Base-by-base conservation (phyloP, 352 stramenopile species). In the Globisporangium takayamanum region DNA sequence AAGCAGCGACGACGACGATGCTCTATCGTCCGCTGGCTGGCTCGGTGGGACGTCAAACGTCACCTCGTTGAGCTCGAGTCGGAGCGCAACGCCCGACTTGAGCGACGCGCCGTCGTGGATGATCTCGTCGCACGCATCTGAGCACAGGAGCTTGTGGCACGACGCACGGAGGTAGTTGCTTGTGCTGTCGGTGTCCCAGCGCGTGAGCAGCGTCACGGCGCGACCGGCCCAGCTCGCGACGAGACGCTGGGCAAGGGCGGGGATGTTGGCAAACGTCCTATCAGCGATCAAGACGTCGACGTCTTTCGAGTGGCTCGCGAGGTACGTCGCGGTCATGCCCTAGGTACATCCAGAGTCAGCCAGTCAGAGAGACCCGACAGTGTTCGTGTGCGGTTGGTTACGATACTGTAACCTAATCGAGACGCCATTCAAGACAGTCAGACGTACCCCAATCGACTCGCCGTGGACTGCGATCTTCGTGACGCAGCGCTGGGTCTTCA, bases 91-190 rank as follows among this genome's bases (percentile, higher is more conserved):
- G 2, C 86, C 86, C 11, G 82, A 80, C 46, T 95, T 95, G 14
- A 95, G 69, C 8, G 86, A 95, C 10, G 84, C 86, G 25, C 71
- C 76, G 53, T 95, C 86, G 2, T 79, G 61, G 41, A 95, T 92
- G 44, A 95, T 93, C 50, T 94, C 84, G 49, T 95, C 86, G 39
- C 78, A 67, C 0, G 84, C 71, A 50, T 95, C 84, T 0, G 84
- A 95, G 60, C 86, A 95, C 3, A 95, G 53, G 8, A 95, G 57
- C 57, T 94, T 95, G 6, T 78, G 70, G 59, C 86, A 95, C 1
- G 66, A 69, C n/a, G 80, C 79, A 1, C 74, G 66, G 20, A 94
- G 49, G 50, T 89, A 93, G 54, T 94, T 92, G 26, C 69, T 71
- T 1, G 80, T 79, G 39, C 84, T 93, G 55, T 95, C 73, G 0